Base-by-base conservation (phyloP, 106 monocot species). In the Platanthera zijinensis region DNA sequence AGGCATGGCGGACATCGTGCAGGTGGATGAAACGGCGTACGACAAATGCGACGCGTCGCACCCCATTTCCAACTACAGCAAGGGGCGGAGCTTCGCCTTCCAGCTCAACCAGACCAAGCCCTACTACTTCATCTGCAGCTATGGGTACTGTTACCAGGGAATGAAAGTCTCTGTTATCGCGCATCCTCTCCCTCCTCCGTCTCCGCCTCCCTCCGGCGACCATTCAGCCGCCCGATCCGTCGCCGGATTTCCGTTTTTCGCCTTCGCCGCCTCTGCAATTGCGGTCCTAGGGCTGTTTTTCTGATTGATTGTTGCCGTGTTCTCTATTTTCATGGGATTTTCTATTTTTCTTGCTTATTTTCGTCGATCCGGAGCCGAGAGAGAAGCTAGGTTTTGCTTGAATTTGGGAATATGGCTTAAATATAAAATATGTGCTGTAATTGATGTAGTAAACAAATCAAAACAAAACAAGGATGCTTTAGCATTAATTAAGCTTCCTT, bases 121-220 rank as follows among this genome's bases (percentile, higher is more conserved):
- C 6, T 90, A 88, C 79, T 90, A 90, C 80, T 90, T 90, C 81
- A 88, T 90, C 62, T 88, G 90, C 79, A 90, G 90, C 77, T 85
- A 50, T 48, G 90, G 90, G 5, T 88, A 87, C 82, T 90, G 90
- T 70, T 90, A 82, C 52, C 81, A 85, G 19, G 90, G 90, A 9
- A 90, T 90, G 90, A 87, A 84, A 78, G 78, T 91, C 32, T 14
- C 81, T 19, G 48, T 91, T 64, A 73, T 62, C 19, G 86, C 73
- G 17, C 79, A 88, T 49, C 49, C 59, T 14, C 88, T 86, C 3
- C 80, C 91, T 4, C 88, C 91, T 2, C 91, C 91, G 2, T 91
- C 91, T 4, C 80, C 88, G 4, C 86, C 88, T 4, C 84, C 80
- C 0, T 69, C 71, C 52, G 56, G 18, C 49, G 15, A 13, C 71